Percentiles rank a stretch among this genome's conserved stretches.
Conservation (phyloP, 768 basidiomycete genomes). For the Xerocomellus intermedius region DNA sequence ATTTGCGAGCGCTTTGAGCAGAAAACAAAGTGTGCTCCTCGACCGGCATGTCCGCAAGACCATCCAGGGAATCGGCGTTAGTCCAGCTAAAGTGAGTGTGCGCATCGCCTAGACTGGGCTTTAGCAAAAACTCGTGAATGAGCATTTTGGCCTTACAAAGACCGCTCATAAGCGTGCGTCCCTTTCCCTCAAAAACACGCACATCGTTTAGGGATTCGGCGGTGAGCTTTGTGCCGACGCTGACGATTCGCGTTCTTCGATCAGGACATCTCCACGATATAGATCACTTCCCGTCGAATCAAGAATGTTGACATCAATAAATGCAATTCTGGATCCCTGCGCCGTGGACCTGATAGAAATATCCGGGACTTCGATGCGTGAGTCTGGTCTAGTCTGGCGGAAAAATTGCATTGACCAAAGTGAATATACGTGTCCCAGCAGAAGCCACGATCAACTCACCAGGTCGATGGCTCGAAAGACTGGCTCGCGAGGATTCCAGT, state of each 20-base stretch:
- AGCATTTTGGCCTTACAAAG: background rate
- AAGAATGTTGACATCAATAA: conserved; percentile 15
- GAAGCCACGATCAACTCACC: background rate
- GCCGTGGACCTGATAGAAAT: background rate
- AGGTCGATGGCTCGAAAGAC: background rate
- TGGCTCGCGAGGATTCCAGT: background rate
- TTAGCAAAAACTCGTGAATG: background rate
- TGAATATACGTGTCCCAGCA: background rate
- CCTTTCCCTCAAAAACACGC: background rate
- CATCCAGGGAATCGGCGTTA: background rate
- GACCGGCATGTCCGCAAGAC: background rate
- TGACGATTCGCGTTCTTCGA: background rate
- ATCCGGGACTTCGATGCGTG: background rate
- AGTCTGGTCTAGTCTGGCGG: background rate
- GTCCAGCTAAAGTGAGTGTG: background rate
- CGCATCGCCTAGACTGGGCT: background rate
- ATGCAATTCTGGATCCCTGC: background rate
- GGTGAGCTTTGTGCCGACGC: background rate
- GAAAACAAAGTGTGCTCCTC: background rate
- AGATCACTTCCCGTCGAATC: background rate
- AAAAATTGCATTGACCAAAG: background rate
- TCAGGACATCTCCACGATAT: background rate
- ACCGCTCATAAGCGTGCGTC: background rate
- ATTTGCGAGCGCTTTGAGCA: background rate
- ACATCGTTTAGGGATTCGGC: background rate